These are phyloP conservation scores for Ceratocystis eucalypticola DNA, from an alignment of 2,329 filamentous ascomycete genomes.

Conservation along the genomic window DNA sequence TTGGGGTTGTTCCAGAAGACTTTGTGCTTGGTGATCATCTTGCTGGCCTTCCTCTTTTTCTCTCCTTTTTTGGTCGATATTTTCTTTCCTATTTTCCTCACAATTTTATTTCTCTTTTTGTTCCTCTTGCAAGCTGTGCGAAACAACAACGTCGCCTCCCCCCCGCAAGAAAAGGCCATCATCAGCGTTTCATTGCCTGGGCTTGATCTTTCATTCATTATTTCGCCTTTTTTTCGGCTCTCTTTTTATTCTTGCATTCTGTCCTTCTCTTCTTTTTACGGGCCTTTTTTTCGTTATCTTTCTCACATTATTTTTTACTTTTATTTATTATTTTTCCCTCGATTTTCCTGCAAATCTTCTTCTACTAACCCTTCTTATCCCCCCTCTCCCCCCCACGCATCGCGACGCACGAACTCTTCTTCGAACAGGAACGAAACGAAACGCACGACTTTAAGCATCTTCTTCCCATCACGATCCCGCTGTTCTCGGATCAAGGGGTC, in stretches of 20 bases:
- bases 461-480: neutral
- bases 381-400: neutral
- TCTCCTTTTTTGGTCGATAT: neutral
- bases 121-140: neutral
- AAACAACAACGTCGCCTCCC: neutral
- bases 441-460: neutral
- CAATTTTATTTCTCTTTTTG: neutral
- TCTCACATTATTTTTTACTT: neutral
- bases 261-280: neutral
- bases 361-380: neutral
- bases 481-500: neutral
- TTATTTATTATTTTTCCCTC: neutral
- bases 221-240: neutral
- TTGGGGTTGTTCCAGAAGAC: conserved; percentile 1
- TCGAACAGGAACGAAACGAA: conserved; percentile 3
- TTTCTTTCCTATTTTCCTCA: neutral
- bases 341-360: neutral
- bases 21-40: neutral
- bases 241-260: too few species aligned
- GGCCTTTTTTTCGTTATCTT: neutral
- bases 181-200: conserved; percentile 8
- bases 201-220: conserved; percentile 3
- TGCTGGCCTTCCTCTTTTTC: neutral
- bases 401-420: neutral
- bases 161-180: conserved; percentile 4